These are phyloP conservation scores for Pyrus hybrid DNA, from an alignment of 331 rosid genomes.

Conservation along the genomic window DNA sequence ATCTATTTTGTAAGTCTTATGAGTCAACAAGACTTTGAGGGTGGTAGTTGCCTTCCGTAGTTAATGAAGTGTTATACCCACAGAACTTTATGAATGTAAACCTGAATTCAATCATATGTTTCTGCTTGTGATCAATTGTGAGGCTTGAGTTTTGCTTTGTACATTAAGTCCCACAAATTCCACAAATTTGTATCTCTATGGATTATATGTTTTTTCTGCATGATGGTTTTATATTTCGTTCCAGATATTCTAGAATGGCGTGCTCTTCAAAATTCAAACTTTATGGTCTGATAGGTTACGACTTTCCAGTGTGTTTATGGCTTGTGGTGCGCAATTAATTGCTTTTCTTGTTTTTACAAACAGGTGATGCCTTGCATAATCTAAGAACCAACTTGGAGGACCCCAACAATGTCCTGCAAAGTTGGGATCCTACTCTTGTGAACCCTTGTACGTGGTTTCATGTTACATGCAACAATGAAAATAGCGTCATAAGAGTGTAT, in stretches of 20 bases:
- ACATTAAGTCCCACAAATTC: background rate
- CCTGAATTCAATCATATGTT: background rate
- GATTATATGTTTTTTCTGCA: background rate
- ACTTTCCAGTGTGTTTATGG: background rate
- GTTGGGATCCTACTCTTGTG: constrained; percentile 99
- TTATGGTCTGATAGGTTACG: background rate
- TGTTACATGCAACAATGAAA: constrained; percentile 96
- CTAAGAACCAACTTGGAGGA: constrained; percentile 76
- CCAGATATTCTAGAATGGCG: background rate
- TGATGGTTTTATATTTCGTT: background rate
- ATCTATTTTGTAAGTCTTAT: background rate
- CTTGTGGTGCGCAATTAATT: constrained; percentile 12
- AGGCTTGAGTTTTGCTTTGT: background rate
- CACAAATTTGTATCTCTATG: no score
- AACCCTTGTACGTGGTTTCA: constrained; percentile 99
- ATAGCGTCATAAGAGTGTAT: constrained; percentile 96
- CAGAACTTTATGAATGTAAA: background rate
- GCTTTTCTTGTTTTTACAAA: constrained; percentile 5
- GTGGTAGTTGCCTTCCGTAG: no score
- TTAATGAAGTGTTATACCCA: background rate
- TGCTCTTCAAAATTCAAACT: background rate
- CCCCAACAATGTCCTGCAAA: constrained; percentile 89
- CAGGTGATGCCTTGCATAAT: constrained; percentile 96
- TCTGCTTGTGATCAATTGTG: background rate
- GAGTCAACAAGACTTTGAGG: constrained; percentile 8